phyloP scores from a whole-genome alignment of 768 basidiomycete species.

The Tephrocybe rancida region DNA sequence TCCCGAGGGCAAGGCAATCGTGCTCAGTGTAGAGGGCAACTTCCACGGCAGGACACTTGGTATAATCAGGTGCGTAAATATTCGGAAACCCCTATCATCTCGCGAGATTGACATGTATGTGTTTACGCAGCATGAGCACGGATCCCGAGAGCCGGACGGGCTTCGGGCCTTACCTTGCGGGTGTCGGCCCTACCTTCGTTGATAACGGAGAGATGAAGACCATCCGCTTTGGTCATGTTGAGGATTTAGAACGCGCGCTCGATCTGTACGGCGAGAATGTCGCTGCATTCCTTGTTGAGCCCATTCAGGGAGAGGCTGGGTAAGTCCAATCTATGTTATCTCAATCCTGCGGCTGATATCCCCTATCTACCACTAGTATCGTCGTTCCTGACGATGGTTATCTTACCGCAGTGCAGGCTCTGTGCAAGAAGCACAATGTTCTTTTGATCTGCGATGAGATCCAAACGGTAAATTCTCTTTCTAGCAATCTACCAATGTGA shows the following conservation, averaged over 20 bases:
- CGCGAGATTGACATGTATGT: background rate
- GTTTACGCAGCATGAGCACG: slow-evolving; percentile 76
- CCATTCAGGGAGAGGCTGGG: slow-evolving; percentile 99
- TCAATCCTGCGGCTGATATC: background rate
- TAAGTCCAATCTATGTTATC: slow-evolving; percentile 35
- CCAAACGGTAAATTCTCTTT: slow-evolving; percentile 71
- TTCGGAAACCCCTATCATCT: background rate
- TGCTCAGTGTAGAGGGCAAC: slow-evolving; percentile 86
- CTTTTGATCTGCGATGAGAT: slow-evolving; percentile 99
- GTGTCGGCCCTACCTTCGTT: slow-evolving; percentile 79
- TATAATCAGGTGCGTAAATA: slow-evolving; percentile 66
- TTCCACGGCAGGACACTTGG: slow-evolving; percentile 96
- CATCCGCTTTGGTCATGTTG: slow-evolving; percentile 84
- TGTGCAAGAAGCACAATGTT: slow-evolving; percentile 93
- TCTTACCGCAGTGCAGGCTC: slow-evolving; percentile 68
- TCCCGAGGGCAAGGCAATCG: slow-evolving; percentile 78
- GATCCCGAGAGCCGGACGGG: slow-evolving; percentile 87
- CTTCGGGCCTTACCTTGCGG: slow-evolving; percentile 89
- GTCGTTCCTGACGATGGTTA: slow-evolving; percentile 92
- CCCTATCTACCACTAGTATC: slow-evolving; percentile 54
- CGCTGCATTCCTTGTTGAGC: slow-evolving; percentile 95
- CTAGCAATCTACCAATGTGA: background rate
- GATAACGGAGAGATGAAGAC: slow-evolving; percentile 52
- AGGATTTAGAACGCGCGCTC: slow-evolving; percentile 82
- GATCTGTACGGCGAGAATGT: slow-evolving; percentile 79